These are phyloP conservation scores for Chaetomiaceae sp. DNA, from an alignment of 2,329 filamentous ascomycete genomes.

Conservation along the genomic window DNA sequence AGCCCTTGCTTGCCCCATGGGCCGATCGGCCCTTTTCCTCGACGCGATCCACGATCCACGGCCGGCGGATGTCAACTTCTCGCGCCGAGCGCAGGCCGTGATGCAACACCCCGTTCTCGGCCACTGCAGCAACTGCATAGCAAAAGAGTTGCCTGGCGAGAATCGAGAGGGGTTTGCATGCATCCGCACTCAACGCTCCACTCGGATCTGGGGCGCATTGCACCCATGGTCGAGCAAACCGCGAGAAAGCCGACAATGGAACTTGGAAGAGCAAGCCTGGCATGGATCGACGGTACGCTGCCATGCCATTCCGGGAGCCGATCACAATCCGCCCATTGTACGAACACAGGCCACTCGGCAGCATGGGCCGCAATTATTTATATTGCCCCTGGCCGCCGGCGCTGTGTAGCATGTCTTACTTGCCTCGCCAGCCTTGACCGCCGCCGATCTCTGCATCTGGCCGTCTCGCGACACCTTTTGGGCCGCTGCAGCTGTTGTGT, in stretches of 20 bases:
- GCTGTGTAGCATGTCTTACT: slow-evolving; percentile 5
- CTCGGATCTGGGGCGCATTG: too few relatives aligned
- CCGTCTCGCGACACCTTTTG: background rate
- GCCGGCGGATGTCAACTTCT: background rate
- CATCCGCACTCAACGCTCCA: background rate
- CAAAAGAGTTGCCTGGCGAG: background rate
- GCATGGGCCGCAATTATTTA: background rate
- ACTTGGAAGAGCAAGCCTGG: too few relatives aligned
- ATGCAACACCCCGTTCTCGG: background rate
- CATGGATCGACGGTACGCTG: too few relatives aligned
- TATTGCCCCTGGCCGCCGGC: background rate
- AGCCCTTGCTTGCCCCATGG: slow-evolving; percentile 5
- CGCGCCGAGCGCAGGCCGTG: background rate
- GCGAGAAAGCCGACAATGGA: too few relatives aligned
- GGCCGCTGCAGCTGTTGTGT: slow-evolving; percentile 2
- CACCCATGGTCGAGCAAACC: too few relatives aligned
- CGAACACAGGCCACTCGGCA: background rate
- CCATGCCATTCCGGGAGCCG: too few relatives aligned
- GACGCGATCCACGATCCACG: background rate
- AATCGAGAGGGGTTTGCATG: background rate
- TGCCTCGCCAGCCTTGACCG: background rate
- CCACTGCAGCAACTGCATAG: background rate
- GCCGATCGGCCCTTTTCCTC: slow-evolving; percentile 10
- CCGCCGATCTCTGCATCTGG: slow-evolving; percentile 6
- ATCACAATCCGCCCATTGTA: too few relatives aligned